Percentiles rank a stretch among this genome's conserved stretches.
phyloP scores from a whole-genome alignment of 2,329 filamentous ascomycete species.

The Chaetomiaceae sp. region DNA sequence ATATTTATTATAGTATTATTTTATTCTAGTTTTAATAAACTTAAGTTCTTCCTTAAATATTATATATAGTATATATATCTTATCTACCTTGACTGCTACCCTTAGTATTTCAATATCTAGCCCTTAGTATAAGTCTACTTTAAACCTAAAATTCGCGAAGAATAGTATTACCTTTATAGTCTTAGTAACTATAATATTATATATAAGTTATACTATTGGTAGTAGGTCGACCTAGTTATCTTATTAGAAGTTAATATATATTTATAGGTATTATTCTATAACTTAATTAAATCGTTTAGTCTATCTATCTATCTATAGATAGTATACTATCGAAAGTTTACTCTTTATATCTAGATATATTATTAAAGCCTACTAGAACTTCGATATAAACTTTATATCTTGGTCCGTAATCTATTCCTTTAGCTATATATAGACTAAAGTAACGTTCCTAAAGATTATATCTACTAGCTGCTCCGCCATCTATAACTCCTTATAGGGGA shows the following conservation, averaged over 20 bases:
- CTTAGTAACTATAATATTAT: background rate
- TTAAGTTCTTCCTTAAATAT: too few species aligned
- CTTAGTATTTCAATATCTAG: too few species aligned
- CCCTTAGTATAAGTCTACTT: background rate
- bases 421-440: background rate
- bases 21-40: too few species aligned
- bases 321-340: conserved; percentile 11
- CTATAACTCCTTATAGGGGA: too few species aligned
- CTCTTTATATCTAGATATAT: background rate
- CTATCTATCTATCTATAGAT: conserved; percentile 2
- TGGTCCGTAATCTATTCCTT: background rate
- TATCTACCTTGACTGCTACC: too few species aligned
- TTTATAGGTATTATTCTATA: background rate
- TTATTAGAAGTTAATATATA: background rate
- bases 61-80: too few species aligned
- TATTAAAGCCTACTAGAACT: background rate
- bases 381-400: background rate
- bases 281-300: background rate
- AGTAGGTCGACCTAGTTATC: too few species aligned
- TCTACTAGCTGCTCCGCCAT: background rate
- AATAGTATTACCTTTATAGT: background rate
- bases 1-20: too few species aligned
- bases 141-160: background rate
- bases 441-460: background rate
- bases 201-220: background rate